Conservation (phyloP, 352 stramenopile species). For the Peronospora belbahrii region DNA sequence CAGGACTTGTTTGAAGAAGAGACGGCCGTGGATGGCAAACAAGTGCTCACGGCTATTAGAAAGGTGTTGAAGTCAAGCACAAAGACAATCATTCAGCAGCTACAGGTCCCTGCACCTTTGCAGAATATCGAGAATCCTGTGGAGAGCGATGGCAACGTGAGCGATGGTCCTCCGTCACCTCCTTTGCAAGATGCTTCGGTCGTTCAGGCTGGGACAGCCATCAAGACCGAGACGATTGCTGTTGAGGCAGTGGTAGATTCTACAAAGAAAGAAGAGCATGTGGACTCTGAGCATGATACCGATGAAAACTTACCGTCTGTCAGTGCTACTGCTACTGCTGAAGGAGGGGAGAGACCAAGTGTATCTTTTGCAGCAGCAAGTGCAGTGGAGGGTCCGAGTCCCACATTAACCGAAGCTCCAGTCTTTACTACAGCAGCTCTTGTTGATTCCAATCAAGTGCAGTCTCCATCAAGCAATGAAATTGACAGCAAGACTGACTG, state of each 20-base stretch:
- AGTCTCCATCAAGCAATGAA: conserved; percentile 29
- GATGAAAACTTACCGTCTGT: conserved; percentile 6
- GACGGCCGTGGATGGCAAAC: conserved; percentile 46
- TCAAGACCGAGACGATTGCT: conserved; percentile 5
- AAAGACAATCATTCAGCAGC: conserved; percentile 51
- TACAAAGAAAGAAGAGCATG: conserved; percentile 2
- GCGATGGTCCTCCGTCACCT: conserved; percentile 34
- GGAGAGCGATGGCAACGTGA: conserved; percentile 27
- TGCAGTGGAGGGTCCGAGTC: background rate
- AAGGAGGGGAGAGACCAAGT: conserved; percentile 6
- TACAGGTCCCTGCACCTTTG: conserved; percentile 1
- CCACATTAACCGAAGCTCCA: conserved; percentile 3
- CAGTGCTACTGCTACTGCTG: background rate
- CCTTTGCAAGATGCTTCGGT: conserved; percentile 10
- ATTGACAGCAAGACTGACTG: conserved; percentile 22
- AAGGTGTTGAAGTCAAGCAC: conserved; percentile 78
- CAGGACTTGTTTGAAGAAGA: conserved; percentile 76
- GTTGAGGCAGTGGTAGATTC: conserved; percentile 5
- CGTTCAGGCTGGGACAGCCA: conserved; percentile 1
- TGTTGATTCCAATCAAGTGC: conserved; percentile 2
- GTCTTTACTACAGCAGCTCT: background rate
- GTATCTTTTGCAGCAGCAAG: conserved; percentile 1
- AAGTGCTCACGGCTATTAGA: conserved; percentile 63
- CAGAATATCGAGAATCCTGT: conserved; percentile 27
- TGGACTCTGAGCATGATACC: conserved; percentile 1